Base-by-base conservation (phyloP, 805 yeast genomes). In the Metschnikowia hibisci region DNA sequence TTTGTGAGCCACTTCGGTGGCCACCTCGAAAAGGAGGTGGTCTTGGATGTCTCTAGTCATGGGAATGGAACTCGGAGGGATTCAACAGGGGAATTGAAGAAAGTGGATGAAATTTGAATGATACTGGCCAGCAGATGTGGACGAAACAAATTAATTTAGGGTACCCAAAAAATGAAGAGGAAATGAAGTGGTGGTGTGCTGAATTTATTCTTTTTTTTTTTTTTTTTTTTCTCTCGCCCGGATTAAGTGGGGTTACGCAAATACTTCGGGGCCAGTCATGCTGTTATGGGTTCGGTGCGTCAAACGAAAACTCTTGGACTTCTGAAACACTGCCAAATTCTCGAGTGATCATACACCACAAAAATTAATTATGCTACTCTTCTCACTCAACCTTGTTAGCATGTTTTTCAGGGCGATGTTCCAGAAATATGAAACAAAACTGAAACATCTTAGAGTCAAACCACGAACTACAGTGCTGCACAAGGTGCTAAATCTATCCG, bases 1-100 rank as follows among this genome's bases (percentile, higher is more conserved):
- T 57, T 95, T 76, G 71, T 93, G 90, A 57, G 98, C 98, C 40
- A 91, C 97, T 63, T 91, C 99, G 2, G 99, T 91, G 48, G 98
- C 96, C 34, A 87, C 84, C 70, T 91, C 99, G 59, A 91, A 89
- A 39, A 93, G 76, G 43, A 90, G 72, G 61, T 88, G 96, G 63
- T 87, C 83, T 56, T 84, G 80, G 48, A 91, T 82, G 71, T 88
- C 96, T 67, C 98, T 79, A 25, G 84, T 70, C 88, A 84, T 84
- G 15, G 38, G 20, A 37, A 12, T 30, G 22, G 20, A 18, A 9
- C 27, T 8, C 16, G 25, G 9, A 35, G 18, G 32, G 7, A 31
- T n/a, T 18, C 31, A 35, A 27, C 13, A n/a, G 22, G n/a, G 16
- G 39, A 27, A 27, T 35, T 27, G 32, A 35, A 16, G 25, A 26